Base-by-base conservation (phyloP, 306 rosid species). In the Malus orientalis region DNA sequence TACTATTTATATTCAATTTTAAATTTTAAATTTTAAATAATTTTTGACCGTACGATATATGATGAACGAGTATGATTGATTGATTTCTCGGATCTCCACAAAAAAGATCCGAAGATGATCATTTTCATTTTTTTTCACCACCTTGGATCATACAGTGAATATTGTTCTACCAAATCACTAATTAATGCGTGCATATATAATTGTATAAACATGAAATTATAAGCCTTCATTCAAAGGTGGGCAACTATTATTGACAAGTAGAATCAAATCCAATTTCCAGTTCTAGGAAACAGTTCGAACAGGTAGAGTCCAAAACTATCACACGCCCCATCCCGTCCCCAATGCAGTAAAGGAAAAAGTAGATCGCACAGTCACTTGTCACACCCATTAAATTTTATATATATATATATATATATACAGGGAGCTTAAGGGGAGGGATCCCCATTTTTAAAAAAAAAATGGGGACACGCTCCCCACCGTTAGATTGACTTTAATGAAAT, bases 221-320 rank as follows among this genome's bases (percentile, higher is more conserved):
- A 69, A 55, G n/a, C 51, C 85, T 73, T 78, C 75, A 15, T 30
- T 30, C 40, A 62, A 73, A 73, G 18, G 76, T 62, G 19, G 79
- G 78, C 42, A 58, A 60, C 78, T 36, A 58, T 76, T 36, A 58
- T 76, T 65, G 33, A 6, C 15, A 62, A 55, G 70, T 44, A 73
- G 76, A 61, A 82, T 69, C 76, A 29, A 78, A 29, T 47, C 45
- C 72, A 33, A 61, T 27, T 47, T 57, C 71, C 67, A 3, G 18
- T 18, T 73, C 29, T 38, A 25, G 44, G 49, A 27, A 60, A 78
- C 62, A 53, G 55, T 73, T 67, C 73, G 64, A 78, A 44, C 76
- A 68, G 74, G 68, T 73, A 74, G 61, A 78, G 55, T 78, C 85
- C 85, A 69, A 82, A 82, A 33, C 25, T 14, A 42, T 13, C 80